Evolutionary conservation across 495 filamentous ascomycete genomes (phyloP).

Genomic region (Poronia punctata): DNA sequence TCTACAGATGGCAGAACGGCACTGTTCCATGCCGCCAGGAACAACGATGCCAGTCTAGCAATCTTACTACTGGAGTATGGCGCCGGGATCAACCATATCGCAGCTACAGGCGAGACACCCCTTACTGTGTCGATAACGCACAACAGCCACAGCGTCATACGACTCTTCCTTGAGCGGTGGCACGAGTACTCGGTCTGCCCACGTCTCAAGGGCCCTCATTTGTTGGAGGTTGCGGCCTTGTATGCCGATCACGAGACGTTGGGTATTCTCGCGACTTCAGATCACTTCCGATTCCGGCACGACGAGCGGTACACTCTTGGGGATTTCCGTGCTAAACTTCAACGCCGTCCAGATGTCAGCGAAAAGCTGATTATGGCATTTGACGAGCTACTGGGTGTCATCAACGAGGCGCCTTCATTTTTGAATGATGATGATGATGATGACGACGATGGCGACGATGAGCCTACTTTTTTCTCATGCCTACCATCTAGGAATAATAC

Average conservation of each 20-base stretch:
- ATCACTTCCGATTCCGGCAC: slow-evolving; percentile 19
- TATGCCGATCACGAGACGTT: slow-evolving; percentile 22
- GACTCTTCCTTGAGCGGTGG: slow-evolving; percentile 24
- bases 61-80: slow-evolving; percentile 34
- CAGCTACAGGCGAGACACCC: slow-evolving; percentile 12
- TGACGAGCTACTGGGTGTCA: slow-evolving; percentile 9
- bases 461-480: slow-evolving; percentile 5
- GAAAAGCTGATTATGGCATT: slow-evolving; percentile 7
- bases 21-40: slow-evolving; percentile 32
- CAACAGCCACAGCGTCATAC: slow-evolving; percentile 23
- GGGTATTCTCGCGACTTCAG: slow-evolving; percentile 15
- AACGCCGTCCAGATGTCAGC: slow-evolving; percentile 1
- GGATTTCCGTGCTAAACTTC: slow-evolving; percentile 3
- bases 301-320: slow-evolving; percentile 13
- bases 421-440: no score
- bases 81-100: slow-evolving; percentile 32
- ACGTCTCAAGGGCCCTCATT: slow-evolving; percentile 23
- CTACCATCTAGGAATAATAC: not conserved
- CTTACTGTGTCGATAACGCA: slow-evolving; percentile 14
- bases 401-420: slow-evolving; percentile 3
- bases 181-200: slow-evolving; percentile 25
- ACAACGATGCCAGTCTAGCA: slow-evolving; percentile 28
- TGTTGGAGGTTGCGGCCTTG: slow-evolving; percentile 17
- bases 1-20: slow-evolving; percentile 26
- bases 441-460: no score